Conservation (phyloP, 73 alveolate species). For the Tetrahymena malaccensis region DNA sequence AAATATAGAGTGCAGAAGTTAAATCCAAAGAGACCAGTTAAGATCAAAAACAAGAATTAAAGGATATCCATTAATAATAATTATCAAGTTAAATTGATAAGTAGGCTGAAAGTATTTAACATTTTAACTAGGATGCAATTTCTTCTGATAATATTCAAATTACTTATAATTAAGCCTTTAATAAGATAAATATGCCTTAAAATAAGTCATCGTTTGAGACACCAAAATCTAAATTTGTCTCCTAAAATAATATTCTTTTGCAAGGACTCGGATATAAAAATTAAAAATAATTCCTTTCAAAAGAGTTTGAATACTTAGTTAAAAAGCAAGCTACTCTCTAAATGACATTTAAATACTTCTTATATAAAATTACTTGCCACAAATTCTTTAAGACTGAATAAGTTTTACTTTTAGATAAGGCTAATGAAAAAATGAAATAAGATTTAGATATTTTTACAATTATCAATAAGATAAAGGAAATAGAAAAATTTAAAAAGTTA, state of each 20-base stretch:
- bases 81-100: neutral
- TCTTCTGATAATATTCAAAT: neutral
- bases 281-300: neutral
- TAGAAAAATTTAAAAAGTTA: neutral
- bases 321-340: neutral
- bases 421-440: neutral
- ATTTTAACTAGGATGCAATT: neutral
- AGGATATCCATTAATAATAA: neutral
- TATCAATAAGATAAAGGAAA: neutral
- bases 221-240: neutral
- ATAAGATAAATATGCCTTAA: neutral
- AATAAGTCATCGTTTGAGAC: neutral
- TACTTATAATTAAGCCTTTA: too few relatives aligned
- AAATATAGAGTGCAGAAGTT: neutral
- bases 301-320: neutral
- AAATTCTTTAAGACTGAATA: neutral
- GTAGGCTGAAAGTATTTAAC: neutral
- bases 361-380: neutral
- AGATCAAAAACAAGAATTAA: neutral
- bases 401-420: neutral
- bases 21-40: neutral
- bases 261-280: neutral
- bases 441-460: neutral
- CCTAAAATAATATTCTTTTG: neutral
- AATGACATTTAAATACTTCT: neutral